Conservation (phyloP, 129 eudicot species). For the Helianthus annuus region HanXRQr2.0-SUNRISE NC_035447.2:4079877-4080376, state of each 20-base stretch:
- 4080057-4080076: no score
- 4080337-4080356: background rate
- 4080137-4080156: no score
- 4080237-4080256: background rate
- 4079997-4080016: background rate
- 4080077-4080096: no score
- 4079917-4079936: constrained; percentile 5
- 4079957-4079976: background rate
- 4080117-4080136: no score
- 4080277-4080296: background rate
- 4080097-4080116: no score
- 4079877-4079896: constrained; percentile 25
- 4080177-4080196: no score
- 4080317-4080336: background rate
- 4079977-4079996: background rate
- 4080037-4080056: no score
- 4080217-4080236: background rate
- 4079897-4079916: constrained; percentile 60
- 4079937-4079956: background rate
- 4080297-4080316: background rate
- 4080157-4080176: no score
- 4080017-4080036: background rate
- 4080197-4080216: background rate
- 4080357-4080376: background rate
- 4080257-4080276: background rate